phyloP scores from a whole-genome alignment of 345 rosid genomes.

The Aegle marmelos region DNA sequence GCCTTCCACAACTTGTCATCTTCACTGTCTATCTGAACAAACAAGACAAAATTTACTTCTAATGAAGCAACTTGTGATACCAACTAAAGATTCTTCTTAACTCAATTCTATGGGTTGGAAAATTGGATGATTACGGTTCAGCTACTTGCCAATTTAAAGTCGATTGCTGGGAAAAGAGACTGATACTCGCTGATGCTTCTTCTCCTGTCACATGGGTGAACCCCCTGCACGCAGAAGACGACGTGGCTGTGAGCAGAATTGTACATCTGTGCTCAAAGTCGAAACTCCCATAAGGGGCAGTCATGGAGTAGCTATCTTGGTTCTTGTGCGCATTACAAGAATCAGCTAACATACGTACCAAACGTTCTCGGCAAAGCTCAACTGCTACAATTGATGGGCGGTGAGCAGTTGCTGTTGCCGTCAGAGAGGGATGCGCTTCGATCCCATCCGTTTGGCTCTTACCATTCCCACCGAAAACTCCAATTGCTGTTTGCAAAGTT shows the following conservation, averaged over 20 bases:
- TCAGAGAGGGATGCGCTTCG: slow-evolving; percentile 17
- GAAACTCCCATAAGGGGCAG: too few relatives aligned
- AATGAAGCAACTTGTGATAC: neutral
- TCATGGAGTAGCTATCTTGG: too few relatives aligned
- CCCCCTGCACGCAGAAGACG: slow-evolving; percentile 42
- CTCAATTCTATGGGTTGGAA: neutral
- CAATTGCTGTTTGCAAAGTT: slow-evolving; percentile 79
- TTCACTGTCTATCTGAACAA: slow-evolving; percentile 58
- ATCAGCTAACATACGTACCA: slow-evolving; percentile 42
- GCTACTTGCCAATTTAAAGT: slow-evolving; percentile 59
- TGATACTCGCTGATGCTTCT: slow-evolving; percentile 50
- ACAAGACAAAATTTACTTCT: too few relatives aligned
- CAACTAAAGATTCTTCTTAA: too few relatives aligned
- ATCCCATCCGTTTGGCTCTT: slow-evolving; percentile 24
- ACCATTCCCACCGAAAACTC: slow-evolving; percentile 49
- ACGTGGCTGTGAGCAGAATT: too few relatives aligned
- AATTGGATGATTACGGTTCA: neutral
- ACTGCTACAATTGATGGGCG: slow-evolving; percentile 60
- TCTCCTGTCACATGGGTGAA: slow-evolving; percentile 76
- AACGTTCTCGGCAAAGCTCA: slow-evolving; percentile 75
- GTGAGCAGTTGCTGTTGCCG: slow-evolving; percentile 21
- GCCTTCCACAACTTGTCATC: slow-evolving; percentile 63
- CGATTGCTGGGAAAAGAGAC: slow-evolving; percentile 58
- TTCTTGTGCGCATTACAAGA: neutral
- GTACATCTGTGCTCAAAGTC: too few relatives aligned